Conservation (phyloP, 805 yeast species). For the Phaffomyces thermotolerans region DNA sequence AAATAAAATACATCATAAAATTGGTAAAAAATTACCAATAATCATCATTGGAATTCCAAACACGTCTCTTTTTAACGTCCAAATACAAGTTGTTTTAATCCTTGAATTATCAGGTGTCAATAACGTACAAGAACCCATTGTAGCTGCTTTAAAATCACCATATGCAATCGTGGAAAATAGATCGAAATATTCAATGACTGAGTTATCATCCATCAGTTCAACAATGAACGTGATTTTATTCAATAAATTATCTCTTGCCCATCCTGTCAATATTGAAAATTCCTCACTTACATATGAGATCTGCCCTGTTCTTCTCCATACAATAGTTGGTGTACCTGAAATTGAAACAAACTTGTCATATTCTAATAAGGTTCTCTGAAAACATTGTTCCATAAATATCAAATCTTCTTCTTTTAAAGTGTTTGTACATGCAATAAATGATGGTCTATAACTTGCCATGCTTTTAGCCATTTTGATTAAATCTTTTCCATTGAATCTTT, state of each 20-base stretch:
- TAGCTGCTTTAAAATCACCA: conserved; percentile 83
- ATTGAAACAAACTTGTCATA: conserved; percentile 78
- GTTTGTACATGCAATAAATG: conserved; percentile 87
- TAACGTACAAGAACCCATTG: conserved; percentile 82
- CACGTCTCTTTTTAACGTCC: conserved; percentile 92
- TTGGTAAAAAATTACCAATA: conserved; percentile 86
- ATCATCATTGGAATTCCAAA: conserved; percentile 98
- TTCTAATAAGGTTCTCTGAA: conserved; percentile 84
- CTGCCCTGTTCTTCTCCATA: conserved; percentile 95
- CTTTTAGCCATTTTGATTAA: conserved; percentile 78
- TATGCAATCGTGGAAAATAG: conserved; percentile 79
- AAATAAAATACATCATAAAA: conserved; percentile 28
- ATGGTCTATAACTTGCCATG: conserved; percentile 87
- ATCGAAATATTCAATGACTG: conserved; percentile 83
- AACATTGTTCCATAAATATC: conserved; percentile 93
- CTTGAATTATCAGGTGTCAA: conserved; percentile 47
- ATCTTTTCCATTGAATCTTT: conserved; percentile 61
- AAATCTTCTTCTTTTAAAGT: conserved; percentile 84
- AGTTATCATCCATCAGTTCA: conserved; percentile 80
- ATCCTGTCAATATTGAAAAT: conserved; percentile 84
- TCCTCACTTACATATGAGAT: conserved; percentile 94
- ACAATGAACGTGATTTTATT: conserved; percentile 62
- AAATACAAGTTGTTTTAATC: conserved; percentile 73
- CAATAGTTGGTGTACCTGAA: conserved; percentile 90
- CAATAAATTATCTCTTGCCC: conserved; percentile 67